Evolutionary conservation across 805 yeast species (phyloP), one percentile per base, ranked within the genome.

Genomic region (Ogataea glucozyma): DNA sequence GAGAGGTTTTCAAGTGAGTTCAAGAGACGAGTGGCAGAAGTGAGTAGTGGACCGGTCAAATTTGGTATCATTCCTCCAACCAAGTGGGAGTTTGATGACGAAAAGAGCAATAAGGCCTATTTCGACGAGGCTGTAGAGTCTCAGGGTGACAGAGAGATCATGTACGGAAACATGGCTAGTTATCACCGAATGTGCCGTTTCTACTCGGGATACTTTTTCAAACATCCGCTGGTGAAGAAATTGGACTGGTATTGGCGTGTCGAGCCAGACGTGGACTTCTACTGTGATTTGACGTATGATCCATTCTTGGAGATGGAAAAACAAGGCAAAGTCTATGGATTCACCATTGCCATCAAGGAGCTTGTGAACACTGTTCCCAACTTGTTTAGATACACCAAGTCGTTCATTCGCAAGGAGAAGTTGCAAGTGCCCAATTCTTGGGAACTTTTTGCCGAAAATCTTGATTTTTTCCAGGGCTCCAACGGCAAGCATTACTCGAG

Each of bases 171-270:
- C 45, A 64, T 81, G 71, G 83, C 76, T 38, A 79, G 91, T 5
- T 93, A 91, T 60, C 97, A 91, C 62, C 84, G 85, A 58, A 91
- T 91, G 98, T 91, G 98, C 61, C 74, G 97, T n/a, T 90, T 83
- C 61, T 88, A 86, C 59, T 80, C 95, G 0, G 96, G 96, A 1
- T 71, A 72, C 44, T 91, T 91, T 58, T 88, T 78, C 66, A 78
- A 82, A 46, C 97, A 91, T 62, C 85, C 85, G 5, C 59, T 87
- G 48, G 83, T 91, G 31, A 64, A 65, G 38, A 74, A 79, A 46
- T 73, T 80, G 43, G 88, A 89, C 48, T 91, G 96, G 95, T 91
- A 89, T 66, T 90, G 97, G 97, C 74, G 98, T 43, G 88, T 93
- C 10, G 99, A 93, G 63, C 98, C 98, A 3, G 85, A 85, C 51